Evolutionary conservation across 169 alveolate genomes (phyloP), one percentile per base, ranked within the genome.

Genomic region (Plasmodium cynomolgi): DNA sequence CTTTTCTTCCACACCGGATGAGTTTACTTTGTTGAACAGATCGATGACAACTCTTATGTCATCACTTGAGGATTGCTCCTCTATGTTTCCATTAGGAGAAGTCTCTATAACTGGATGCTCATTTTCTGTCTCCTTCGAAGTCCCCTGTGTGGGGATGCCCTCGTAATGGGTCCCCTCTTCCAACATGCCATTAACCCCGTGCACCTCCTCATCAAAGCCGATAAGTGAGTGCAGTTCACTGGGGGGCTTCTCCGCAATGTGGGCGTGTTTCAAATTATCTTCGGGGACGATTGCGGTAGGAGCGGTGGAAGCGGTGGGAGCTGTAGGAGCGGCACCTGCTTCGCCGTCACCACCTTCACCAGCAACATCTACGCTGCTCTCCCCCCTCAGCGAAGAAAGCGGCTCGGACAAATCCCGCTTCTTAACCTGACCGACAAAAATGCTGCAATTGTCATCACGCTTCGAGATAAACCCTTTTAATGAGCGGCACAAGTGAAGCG

Each of bases 401-500:
- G 37, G 74, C n/a, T 37, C 81, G 29, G 74, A 68, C 44, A 83
- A 15, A 83, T 58, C 31, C 39, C 31, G 37, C 80, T 34, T 83
- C 29, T 58, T 37, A 62, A 20, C 39, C 26, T 26, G 33, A 83
- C 47, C 50, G 44, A 68, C 44, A 34, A 83, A 3, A 13, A 34
- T 34, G n/a, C 47, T 58, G 39, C n/a, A 17, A 37, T 83, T 83
- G 7, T 83, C 44, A 83, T 83, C 44, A 83, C 26, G 6, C 47
- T 83, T 72, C 33, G 39, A 41, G 37, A 84, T 26, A 68, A 68
- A 68, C 37, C n/a, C 77, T 29, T 68, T 68, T 68, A 68, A 68
- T 26, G 77, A 23, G 77, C 37, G 31, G 7, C 41, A 68, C 17
- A 20, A 68, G 1, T 6, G 77, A 68, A 68, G 77, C 31, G 37